Conservation (phyloP, 116 monocot genomes). For the Trichopus zeylanicus region DNA sequence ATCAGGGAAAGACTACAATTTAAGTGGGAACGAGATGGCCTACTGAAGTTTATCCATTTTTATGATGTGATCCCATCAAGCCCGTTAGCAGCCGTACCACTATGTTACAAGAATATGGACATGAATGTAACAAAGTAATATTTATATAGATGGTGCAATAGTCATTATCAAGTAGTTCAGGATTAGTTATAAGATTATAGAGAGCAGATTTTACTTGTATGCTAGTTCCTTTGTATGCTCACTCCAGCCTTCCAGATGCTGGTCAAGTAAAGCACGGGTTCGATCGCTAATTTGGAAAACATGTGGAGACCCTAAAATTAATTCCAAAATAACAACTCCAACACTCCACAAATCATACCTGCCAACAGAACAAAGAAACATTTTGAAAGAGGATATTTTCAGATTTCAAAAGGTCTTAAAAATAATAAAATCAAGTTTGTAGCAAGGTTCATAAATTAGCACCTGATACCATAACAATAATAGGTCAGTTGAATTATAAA, state of each 20-base stretch:
- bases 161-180: not conserved
- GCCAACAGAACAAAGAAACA: slow-evolving; percentile 5
- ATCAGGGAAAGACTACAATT: too few species aligned
- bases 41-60: too few species aligned
- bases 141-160: not conserved
- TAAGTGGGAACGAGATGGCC: too few species aligned
- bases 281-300: slow-evolving; percentile 74
- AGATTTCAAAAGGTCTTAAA: too few species aligned
- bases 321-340: slow-evolving; percentile 85
- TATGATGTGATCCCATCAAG: too few species aligned
- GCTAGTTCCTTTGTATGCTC: slow-evolving; percentile 68
- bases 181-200: not conserved
- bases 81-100: too few species aligned
- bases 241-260: slow-evolving; percentile 85
- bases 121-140: too few species aligned
- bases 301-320: slow-evolving; percentile 79
- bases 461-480: not conserved
- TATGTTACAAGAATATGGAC: too few species aligned
- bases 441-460: too few species aligned
- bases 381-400: not conserved
- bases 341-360: slow-evolving; percentile 99
- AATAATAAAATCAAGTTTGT: too few species aligned
- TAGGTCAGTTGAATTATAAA: not conserved
- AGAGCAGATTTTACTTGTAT: slow-evolving; percentile 50
- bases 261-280: slow-evolving; percentile 64